Evolutionary conservation across 1,284 basidiomycete genomes (phyloP), one percentile per base, ranked within the genome.

Genomic region (Neotropicomus parvogracilis): DNA sequence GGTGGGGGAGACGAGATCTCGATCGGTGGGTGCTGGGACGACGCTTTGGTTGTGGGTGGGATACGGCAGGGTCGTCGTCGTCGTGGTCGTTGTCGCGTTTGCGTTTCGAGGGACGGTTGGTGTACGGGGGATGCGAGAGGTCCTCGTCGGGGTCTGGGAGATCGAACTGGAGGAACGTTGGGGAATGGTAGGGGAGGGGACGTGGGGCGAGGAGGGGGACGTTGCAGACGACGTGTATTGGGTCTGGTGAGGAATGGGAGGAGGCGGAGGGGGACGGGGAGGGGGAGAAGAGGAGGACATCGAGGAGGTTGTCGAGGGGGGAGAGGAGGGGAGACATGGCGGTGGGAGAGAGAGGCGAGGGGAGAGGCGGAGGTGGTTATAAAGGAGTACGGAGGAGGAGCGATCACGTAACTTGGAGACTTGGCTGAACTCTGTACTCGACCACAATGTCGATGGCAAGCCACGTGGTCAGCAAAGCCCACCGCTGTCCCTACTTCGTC

Each of bases 111-210:
- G 63, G 53, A 28, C 73, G 73, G 40, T 70, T 70, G 6, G 74
- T 79, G 67, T 85, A 84, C 0, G 83, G 82, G 5, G 83, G 80
- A 55, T 79, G 77, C 0, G 83, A 85, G 40, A 85, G 75, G 59
- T 85, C 81, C 59, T 83, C 79, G 64, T 83, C 81, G n/a, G 78
- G 70, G 63, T 83, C 82, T 0, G 82, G 83, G 28, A 80, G 68
- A 46, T 83, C 80, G 57, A 80, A 83, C 51, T 81, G 78, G 48
- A 85, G 75, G 64, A 84, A 83, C 0, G 77, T 79, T 17, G 83
- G 82, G 6, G 81, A 81, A 50, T 82, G 80, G 64, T 81, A 84
- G 2, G 82, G 82, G 31, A 85, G 75, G 0, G 83, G 83, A 20
- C 77, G 77, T 11, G 83, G 82, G 0, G 81, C 82, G 53, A 84